phyloP scores from a whole-genome alignment of 2,329 filamentous ascomycete species.

The Arthrobotrys musiformis region DNA sequence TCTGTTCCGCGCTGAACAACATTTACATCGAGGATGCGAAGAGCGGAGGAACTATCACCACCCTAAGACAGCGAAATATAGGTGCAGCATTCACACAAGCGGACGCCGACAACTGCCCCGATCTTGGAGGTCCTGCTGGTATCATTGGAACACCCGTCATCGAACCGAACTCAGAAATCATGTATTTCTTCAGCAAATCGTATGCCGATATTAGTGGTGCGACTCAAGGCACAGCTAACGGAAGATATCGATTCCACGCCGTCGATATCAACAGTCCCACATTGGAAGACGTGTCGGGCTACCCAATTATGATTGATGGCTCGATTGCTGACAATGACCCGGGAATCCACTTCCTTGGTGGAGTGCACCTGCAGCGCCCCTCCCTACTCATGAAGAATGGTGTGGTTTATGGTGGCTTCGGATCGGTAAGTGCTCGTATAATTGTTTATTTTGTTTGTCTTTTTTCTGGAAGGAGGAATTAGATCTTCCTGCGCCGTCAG shows the following conservation, averaged over 20 bases:
- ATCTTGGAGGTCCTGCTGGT: slow-evolving; percentile 59
- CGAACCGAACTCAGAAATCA: slow-evolving; percentile 65
- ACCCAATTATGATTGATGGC: slow-evolving; percentile 67
- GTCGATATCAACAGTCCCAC: slow-evolving; percentile 61
- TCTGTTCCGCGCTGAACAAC: slow-evolving; percentile 44
- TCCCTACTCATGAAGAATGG: slow-evolving; percentile 65
- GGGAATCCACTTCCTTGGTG: slow-evolving; percentile 67
- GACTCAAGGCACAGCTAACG: slow-evolving; percentile 56
- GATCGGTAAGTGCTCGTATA: slow-evolving; percentile 61
- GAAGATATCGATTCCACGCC: slow-evolving; percentile 61
- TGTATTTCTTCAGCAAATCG: slow-evolving; percentile 65
- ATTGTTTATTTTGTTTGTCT: background rate
- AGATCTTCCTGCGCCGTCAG: background rate
- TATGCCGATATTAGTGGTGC: slow-evolving; percentile 60
- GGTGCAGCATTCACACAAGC: slow-evolving; percentile 41
- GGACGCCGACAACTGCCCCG: slow-evolving; percentile 50
- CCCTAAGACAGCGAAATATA: slow-evolving; percentile 33
- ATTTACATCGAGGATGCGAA: slow-evolving; percentile 54
- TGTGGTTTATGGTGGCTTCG: slow-evolving; percentile 68
- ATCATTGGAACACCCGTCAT: slow-evolving; percentile 66
- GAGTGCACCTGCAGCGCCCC: slow-evolving; percentile 68
- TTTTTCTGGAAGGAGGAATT: slow-evolving; percentile 22
- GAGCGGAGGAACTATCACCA: slow-evolving; percentile 30
- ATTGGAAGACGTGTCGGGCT: slow-evolving; percentile 61
- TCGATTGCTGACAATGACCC: slow-evolving; percentile 66